phyloP scores from a whole-genome alignment of 768 basidiomycete species.

The Leccinellum luteum region DNA sequence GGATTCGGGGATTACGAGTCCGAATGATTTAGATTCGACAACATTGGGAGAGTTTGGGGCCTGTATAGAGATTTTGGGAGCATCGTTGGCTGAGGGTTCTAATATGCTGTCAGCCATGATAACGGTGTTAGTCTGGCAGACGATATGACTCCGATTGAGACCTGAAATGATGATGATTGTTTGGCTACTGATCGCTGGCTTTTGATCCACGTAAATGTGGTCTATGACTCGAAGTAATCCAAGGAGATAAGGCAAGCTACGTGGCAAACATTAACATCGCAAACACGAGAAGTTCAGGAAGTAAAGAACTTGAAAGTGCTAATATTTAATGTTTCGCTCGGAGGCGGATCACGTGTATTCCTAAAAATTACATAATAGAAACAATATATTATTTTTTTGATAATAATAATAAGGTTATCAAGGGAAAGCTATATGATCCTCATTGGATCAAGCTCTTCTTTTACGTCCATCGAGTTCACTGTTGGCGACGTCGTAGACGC shows the following conservation, averaged over 20 bases:
- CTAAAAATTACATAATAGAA: not conserved
- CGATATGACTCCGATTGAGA: slow-evolving; percentile 1
- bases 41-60: slow-evolving; percentile 1
- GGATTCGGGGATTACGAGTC: slow-evolving; percentile 44
- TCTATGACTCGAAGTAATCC: too few relatives aligned
- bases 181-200: slow-evolving; percentile 6
- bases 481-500: slow-evolving; percentile 16
- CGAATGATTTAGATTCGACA: slow-evolving; percentile 22
- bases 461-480: slow-evolving; percentile 33
- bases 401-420: slow-evolving; percentile 24
- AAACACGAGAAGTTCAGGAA: not conserved
- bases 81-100: slow-evolving; percentile 1
- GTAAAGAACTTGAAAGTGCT: too few relatives aligned
- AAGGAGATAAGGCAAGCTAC: not conserved
- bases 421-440: slow-evolving; percentile 20
- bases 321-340: too few relatives aligned
- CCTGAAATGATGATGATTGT: slow-evolving; percentile 9
- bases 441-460: slow-evolving; percentile 27
- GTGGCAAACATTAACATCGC: not conserved
- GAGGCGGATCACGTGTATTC: slow-evolving; percentile 1
- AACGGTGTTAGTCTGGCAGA: slow-evolving; percentile 1
- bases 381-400: slow-evolving; percentile 13
- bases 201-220: not conserved
- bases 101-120: slow-evolving; percentile 18
- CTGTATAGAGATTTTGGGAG: not conserved